Percentiles rank a stretch among this genome's conserved stretches.
Conservation (phyloP, 805 yeast species). For the Torulaspora microellipsoides region DNA sequence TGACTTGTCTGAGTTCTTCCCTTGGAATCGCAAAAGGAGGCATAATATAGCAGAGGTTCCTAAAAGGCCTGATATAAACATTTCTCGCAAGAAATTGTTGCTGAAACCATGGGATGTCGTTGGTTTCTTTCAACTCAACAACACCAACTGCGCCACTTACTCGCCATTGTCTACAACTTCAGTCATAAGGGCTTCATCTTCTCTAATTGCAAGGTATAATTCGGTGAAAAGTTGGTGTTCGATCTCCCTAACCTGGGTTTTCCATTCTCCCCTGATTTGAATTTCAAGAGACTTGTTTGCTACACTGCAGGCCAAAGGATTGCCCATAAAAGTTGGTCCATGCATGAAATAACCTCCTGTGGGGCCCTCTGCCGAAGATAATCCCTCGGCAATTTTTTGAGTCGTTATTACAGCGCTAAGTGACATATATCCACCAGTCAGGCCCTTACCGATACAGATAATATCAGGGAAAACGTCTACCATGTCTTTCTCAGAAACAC, state of each 20-base stretch:
- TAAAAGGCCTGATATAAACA: constrained; percentile 28
- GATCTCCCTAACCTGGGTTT: constrained; percentile 17
- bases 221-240: constrained; percentile 19
- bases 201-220: constrained; percentile 11
- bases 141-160: constrained; percentile 27
- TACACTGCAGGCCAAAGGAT: constrained; percentile 28
- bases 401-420: constrained; percentile 25
- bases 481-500: constrained; percentile 10
- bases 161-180: constrained; percentile 16
- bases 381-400: constrained; percentile 15
- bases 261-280: constrained; percentile 23
- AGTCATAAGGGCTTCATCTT: constrained; percentile 4
- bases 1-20: constrained; percentile 13
- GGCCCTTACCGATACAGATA: constrained; percentile 26
- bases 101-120: constrained; percentile 24
- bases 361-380: constrained; percentile 15
- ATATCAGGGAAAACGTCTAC: constrained; percentile 27
- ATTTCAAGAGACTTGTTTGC: constrained; percentile 25
- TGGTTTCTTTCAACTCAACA: constrained; percentile 17
- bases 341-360: constrained; percentile 31
- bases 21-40: constrained; percentile 26
- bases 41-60: constrained; percentile 25
- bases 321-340: constrained; percentile 32
- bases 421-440: constrained; percentile 30
- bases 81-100: constrained; percentile 15